Conservation (phyloP, 495 filamentous ascomycete genomes). For the Aspergillus cavernicola region DNA sequence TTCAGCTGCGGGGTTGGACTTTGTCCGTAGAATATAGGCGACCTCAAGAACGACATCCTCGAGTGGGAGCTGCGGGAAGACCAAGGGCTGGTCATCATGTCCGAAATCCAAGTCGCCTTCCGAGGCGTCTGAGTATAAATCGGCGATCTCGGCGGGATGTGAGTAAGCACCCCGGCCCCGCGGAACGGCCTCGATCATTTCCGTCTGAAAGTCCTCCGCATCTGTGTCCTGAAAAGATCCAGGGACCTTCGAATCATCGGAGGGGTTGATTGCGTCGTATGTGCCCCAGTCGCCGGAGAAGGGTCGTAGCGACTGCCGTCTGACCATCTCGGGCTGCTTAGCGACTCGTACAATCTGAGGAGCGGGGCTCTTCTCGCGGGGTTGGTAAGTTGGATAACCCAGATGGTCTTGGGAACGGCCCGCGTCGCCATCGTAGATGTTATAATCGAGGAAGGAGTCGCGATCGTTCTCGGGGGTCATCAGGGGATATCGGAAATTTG, state of each 20-base stretch:
- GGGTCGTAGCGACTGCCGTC: conserved; percentile 6
- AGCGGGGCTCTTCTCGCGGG: conserved; percentile 13
- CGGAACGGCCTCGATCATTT: conserved; percentile 2
- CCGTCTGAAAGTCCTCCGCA: not conserved
- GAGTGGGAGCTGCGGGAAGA: conserved; percentile 9
- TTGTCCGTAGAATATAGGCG: conserved; percentile 5
- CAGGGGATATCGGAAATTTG: conserved; percentile 7
- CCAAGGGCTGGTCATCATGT: not conserved
- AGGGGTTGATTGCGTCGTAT: not conserved
- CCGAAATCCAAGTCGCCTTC: conserved; percentile 5
- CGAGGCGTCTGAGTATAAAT: conserved; percentile 11
- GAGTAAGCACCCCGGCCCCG: not conserved
- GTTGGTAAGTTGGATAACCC: conserved; percentile 6
- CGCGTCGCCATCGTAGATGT: conserved; percentile 4
- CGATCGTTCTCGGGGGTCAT: conserved; percentile 5
- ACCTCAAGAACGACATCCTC: conserved; percentile 9
- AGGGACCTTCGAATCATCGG: conserved; percentile 6
- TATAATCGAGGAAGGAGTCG: conserved; percentile 8
- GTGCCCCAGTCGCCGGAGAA: conserved; percentile 9
- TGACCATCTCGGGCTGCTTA: conserved; percentile 12
- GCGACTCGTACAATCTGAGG: conserved; percentile 10
- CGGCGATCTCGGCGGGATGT: conserved; percentile 1
- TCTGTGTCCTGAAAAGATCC: conserved; percentile 10
- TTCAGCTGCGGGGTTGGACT: conserved; percentile 5
- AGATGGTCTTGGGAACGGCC: conserved; percentile 5